phyloP scores from a whole-genome alignment of 371 early-diverging fungal genomes.

The Funneliformis caledonium region DNA sequence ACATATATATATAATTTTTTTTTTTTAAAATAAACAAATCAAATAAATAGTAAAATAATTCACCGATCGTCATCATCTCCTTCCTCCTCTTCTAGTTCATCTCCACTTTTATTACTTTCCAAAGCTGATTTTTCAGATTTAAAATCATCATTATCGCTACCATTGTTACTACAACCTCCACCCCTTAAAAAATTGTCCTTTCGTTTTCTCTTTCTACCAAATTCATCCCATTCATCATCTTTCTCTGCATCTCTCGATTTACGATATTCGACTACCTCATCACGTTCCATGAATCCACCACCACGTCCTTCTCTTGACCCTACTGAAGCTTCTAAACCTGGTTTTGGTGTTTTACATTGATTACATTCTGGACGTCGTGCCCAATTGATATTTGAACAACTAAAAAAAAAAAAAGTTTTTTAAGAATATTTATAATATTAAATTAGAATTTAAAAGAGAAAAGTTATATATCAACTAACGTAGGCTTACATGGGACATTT shows the following conservation, averaged over 20 bases:
- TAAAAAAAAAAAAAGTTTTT: neutral
- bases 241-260: conserved; percentile 41
- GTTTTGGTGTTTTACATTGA: conserved; percentile 46
- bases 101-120: neutral
- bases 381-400: conserved; percentile 51
- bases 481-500: conserved; percentile 46
- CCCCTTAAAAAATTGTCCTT: neutral
- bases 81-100: conserved; percentile 43
- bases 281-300: conserved; percentile 49
- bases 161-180: neutral
- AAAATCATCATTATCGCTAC: conserved; percentile 12
- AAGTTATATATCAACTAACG: no score
- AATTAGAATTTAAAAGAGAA: neutral
- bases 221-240: conserved; percentile 49
- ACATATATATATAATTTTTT: no score
- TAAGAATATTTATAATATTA: neutral
- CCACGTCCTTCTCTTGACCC: conserved; percentile 49
- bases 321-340: conserved; percentile 42
- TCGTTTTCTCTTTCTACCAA: conserved; percentile 46
- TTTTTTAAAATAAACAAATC: neutral
- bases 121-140: neutral
- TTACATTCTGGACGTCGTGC: conserved; percentile 46
- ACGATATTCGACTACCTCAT: conserved; percentile 45
- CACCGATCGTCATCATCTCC: conserved; percentile 46
- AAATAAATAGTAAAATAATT: neutral